These are phyloP conservation scores for Colletotrichum sp. DNA, from an alignment of 2,329 filamentous ascomycete genomes.

Conservation along the genomic window DNA sequence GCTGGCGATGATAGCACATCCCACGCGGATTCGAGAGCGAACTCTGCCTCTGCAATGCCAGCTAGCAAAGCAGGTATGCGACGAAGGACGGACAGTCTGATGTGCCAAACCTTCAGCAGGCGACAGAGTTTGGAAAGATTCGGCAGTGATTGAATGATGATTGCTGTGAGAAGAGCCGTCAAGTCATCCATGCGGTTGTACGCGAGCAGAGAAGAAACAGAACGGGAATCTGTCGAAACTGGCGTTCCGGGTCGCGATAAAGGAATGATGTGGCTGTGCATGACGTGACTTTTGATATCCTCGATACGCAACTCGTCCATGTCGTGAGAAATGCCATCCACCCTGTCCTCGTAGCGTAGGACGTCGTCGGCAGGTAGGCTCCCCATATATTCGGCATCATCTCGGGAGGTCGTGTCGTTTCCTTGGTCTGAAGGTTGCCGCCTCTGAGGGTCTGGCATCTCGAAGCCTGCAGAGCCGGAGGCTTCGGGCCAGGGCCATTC, in stretches of 20 bases:
- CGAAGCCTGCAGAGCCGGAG: slow-evolving; percentile 59
- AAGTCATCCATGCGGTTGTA: slow-evolving; percentile 86
- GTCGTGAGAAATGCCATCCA: slow-evolving; percentile 75
- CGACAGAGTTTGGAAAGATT: slow-evolving; percentile 75
- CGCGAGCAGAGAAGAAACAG: slow-evolving; percentile 47
- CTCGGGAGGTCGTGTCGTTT: slow-evolving; percentile 29
- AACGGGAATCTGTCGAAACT: slow-evolving; percentile 43
- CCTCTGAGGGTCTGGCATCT: slow-evolving; percentile 47
- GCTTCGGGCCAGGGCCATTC: slow-evolving; percentile 62
- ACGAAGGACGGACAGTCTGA: slow-evolving; percentile 76
- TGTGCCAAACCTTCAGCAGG: slow-evolving; percentile 79
- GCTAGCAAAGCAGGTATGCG: slow-evolving; percentile 73
- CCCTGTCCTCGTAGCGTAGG: slow-evolving; percentile 70
- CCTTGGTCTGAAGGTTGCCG: slow-evolving; percentile 38
- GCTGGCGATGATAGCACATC: slow-evolving; percentile 53
- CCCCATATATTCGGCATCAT: slow-evolving; percentile 64
- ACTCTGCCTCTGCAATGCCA: slow-evolving; percentile 70
- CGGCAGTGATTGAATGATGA: slow-evolving; percentile 87
- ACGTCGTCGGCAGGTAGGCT: slow-evolving; percentile 72
- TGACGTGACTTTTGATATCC: slow-evolving; percentile 86
- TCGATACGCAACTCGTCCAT: slow-evolving; percentile 78
- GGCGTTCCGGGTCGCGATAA: slow-evolving; percentile 57
- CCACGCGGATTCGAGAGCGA: slow-evolving; percentile 71
- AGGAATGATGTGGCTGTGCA: slow-evolving; percentile 78
- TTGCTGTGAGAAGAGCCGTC: slow-evolving; percentile 87